phyloP scores from a whole-genome alignment of 306 rosid genomes.

The Inga laurina region DNA sequence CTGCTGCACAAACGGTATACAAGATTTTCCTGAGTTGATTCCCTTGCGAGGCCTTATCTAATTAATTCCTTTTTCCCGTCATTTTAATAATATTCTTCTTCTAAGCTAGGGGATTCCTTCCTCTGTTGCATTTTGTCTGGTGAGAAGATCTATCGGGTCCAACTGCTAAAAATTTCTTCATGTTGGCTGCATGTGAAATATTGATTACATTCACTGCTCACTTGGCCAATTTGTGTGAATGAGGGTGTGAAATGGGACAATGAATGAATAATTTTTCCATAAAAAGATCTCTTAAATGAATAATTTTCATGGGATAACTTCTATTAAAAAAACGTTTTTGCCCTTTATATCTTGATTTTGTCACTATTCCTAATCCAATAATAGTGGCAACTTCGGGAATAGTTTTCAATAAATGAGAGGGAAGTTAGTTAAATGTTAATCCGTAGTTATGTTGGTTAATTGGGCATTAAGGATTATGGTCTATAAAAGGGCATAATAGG shows the following conservation, averaged over 20 bases:
- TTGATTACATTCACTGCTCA: neutral
- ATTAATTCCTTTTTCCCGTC: neutral
- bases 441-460: neutral
- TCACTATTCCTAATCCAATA: neutral
- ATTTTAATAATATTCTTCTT: neutral
- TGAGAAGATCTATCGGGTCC: constrained; percentile 7
- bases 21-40: constrained; percentile 35
- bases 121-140: neutral
- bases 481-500: neutral
- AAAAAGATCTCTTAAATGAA: no score
- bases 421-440: neutral
- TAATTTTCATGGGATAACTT: neutral
- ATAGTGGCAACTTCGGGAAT: neutral
- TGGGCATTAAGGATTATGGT: neutral
- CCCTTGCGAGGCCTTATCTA: constrained; percentile 15
- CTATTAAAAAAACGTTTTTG: neutral
- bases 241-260: neutral
- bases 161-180: neutral
- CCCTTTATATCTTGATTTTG: neutral
- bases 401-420: neutral
- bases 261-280: neutral
- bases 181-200: neutral
- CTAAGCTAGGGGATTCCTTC: neutral
- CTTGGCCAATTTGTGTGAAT: neutral
- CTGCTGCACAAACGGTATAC: constrained; percentile 76